These are phyloP conservation scores for Cladosporium halotolerans DNA, from an alignment of 2,329 filamentous ascomycete species.

Conservation along the genomic window DNA sequence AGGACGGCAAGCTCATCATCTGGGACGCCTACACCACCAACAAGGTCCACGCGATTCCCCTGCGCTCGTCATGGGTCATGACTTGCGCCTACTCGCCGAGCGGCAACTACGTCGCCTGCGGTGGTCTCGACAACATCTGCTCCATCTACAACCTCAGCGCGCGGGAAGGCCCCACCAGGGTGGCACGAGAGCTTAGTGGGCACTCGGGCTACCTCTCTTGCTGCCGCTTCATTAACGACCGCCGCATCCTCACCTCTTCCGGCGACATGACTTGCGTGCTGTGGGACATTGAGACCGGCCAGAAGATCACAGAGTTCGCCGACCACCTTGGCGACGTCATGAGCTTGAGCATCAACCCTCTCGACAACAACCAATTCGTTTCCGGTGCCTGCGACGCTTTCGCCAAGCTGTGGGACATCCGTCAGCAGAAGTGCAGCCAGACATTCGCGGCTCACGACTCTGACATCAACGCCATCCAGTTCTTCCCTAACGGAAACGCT, in stretches of 20 bases:
- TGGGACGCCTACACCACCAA: constrained; percentile 99
- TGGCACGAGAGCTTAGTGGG: constrained; percentile 89
- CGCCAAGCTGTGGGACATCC: constrained; percentile 97
- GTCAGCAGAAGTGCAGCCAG: constrained; percentile 95
- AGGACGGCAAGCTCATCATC: constrained; percentile 98
- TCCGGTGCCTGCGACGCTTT: constrained; percentile 99
- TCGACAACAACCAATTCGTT: constrained; percentile 98
- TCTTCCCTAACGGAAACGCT: constrained; percentile 97
- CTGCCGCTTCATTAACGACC: constrained; percentile 98
- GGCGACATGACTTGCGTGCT: constrained; percentile 99
- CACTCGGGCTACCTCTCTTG: constrained; percentile 97
- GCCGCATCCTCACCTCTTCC: constrained; percentile 93
- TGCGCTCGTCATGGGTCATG: constrained; percentile 99
- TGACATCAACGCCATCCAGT: constrained; percentile 98
- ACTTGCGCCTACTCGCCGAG: constrained; percentile 98
- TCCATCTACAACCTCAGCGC: constrained; percentile 99
- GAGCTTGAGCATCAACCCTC: constrained; percentile 99
- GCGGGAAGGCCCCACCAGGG: constrained; percentile 91
- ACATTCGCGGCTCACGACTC: constrained; percentile 98
- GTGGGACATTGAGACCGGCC: constrained; percentile 97
- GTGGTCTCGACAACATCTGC: constrained; percentile 98
- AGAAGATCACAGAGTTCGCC: constrained; percentile 95
- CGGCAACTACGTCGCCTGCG: constrained; percentile 96
- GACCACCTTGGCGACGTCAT: constrained; percentile 98
- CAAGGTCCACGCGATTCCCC: constrained; percentile 96